Evolutionary conservation across 345 rosid species (phyloP).

Genomic region (Eucalyptus marginata): DNA sequence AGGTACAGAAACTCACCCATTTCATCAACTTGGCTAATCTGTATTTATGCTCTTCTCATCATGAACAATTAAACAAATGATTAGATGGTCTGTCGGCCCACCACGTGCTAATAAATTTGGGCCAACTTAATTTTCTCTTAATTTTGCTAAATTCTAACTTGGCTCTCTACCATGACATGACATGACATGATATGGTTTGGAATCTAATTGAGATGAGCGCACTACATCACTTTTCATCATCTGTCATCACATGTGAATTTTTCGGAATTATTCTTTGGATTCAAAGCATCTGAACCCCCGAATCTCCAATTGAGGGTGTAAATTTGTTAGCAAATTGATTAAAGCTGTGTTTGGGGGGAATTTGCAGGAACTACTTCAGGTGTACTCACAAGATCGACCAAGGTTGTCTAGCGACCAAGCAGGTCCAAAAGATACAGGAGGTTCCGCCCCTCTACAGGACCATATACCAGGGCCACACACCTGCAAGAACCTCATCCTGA

Average conservation of each 20-base stretch:
- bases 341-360: not conserved
- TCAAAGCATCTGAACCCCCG: not conserved
- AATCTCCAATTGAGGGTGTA: not conserved
- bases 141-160: not conserved
- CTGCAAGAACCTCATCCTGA: constrained; percentile 1
- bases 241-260: not conserved
- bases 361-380: constrained; percentile 35
- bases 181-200: not conserved
- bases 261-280: not conserved
- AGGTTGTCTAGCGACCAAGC: constrained; percentile 42
- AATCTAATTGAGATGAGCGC: not conserved
- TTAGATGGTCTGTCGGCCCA: not conserved
- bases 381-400: constrained; percentile 41
- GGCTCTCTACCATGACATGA: not conserved
- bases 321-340: not conserved
- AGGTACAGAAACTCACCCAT: not conserved
- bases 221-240: not conserved
- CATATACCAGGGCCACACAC: constrained; percentile 40
- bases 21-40: not conserved
- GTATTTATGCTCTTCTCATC: not conserved
- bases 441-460: constrained; percentile 25
- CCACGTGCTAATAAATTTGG: not conserved
- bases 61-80: not conserved
- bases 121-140: not conserved
- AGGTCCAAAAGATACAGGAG: constrained; percentile 22